These are phyloP conservation scores for Boletus patriciae DNA, from an alignment of 768 basidiomycete genomes.

Conservation along the genomic window DNA sequence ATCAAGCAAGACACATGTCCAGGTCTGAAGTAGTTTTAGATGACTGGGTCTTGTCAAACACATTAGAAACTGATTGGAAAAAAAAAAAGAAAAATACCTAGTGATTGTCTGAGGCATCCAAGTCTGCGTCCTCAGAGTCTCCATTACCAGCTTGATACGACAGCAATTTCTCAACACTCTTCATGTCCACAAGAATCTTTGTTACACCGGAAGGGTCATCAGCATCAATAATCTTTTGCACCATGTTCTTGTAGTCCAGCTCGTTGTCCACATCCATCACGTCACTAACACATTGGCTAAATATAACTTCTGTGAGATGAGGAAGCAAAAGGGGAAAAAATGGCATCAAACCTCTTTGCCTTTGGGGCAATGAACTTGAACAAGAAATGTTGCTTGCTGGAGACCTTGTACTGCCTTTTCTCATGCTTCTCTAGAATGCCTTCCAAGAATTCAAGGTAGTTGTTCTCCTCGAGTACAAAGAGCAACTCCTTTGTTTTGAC, in stretches of 20 bases:
- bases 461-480: background rate
- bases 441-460: constrained; percentile 1
- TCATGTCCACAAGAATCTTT: constrained; percentile 13
- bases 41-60: background rate
- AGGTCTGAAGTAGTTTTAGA: background rate
- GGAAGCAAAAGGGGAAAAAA: too few species aligned
- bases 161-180: background rate
- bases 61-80: background rate
- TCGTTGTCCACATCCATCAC: constrained; percentile 8
- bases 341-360: background rate
- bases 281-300: background rate
- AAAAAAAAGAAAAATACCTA: background rate
- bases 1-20: background rate
- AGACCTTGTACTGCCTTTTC: background rate
- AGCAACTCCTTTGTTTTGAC: constrained; percentile 2
- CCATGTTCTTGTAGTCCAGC: constrained; percentile 13
- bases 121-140: background rate
- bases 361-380: constrained; percentile 1
- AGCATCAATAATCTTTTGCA: constrained; percentile 1
- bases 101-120: background rate
- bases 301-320: too few species aligned
- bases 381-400: background rate
- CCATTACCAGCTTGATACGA: background rate
- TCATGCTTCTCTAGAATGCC: constrained; percentile 6
- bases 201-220: background rate